Conservation (phyloP, 2,329 filamentous ascomycete genomes). For the Trichophyton verrucosum region DNA sequence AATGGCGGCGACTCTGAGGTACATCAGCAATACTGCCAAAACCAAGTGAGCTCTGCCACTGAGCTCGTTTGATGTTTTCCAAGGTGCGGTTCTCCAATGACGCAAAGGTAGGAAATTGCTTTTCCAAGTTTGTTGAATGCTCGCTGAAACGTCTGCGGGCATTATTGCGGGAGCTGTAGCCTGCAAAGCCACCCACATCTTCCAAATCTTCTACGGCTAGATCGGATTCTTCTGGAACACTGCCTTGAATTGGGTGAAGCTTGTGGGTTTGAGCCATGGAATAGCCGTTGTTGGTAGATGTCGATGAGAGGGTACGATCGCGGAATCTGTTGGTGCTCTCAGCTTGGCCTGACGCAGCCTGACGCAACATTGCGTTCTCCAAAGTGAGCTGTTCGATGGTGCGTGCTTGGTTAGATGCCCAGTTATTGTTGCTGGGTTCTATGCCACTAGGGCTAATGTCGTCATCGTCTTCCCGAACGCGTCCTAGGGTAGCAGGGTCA, state of each 20-base stretch:
- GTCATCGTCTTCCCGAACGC: conserved; percentile 39
- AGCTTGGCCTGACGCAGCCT: conserved; percentile 29
- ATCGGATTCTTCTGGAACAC: conserved; percentile 34
- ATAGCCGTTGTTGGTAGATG: conserved; percentile 25
- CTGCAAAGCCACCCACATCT: conserved; percentile 29
- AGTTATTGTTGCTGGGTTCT: conserved; percentile 25
- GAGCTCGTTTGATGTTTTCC: conserved; percentile 36
- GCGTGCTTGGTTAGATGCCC: conserved; percentile 31
- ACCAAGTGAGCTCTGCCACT: conserved; percentile 40
- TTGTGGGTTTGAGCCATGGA: conserved; percentile 21
- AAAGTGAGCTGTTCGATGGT: conserved; percentile 36
- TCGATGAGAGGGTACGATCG: conserved; percentile 31
- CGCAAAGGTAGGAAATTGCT: conserved; percentile 27
- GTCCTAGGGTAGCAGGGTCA: conserved; percentile 35
- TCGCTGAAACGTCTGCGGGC: conserved; percentile 34
- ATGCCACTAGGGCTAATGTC: conserved; percentile 31
- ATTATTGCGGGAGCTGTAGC: conserved; percentile 29
- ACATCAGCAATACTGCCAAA: conserved; percentile 36
- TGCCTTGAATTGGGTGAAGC: conserved; percentile 30
- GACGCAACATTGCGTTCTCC: conserved; percentile 37
- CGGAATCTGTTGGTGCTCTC: conserved; percentile 24
- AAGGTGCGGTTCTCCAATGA: conserved; percentile 33
- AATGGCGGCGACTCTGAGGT: conserved; percentile 40
- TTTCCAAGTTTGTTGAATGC: conserved; percentile 31
- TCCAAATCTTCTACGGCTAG: conserved; percentile 34